Evolutionary conservation across 2,329 filamentous ascomycete genomes (phyloP).

Genomic region (Pseudogymnoascus sp.): DNA sequence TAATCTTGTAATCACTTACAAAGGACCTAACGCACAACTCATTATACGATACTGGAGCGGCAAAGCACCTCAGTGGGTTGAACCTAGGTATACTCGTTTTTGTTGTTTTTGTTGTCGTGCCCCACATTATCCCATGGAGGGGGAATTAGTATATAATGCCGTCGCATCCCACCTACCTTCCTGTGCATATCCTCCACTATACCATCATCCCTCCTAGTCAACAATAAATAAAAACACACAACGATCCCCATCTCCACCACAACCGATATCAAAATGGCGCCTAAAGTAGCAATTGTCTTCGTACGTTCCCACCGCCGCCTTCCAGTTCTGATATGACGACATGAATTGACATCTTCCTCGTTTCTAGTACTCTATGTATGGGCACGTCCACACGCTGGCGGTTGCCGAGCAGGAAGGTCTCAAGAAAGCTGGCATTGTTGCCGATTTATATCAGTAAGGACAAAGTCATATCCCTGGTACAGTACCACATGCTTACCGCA

Average conservation of each 20-base stretch:
- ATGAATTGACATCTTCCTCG: background rate
- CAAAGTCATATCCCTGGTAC: constrained; percentile 7
- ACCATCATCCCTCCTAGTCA: background rate
- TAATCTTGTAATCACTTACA: background rate
- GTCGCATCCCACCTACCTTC: background rate
- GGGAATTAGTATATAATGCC: background rate
- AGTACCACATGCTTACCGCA: constrained; percentile 17
- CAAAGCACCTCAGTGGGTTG: background rate
- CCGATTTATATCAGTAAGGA: constrained; percentile 72
- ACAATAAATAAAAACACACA: background rate
- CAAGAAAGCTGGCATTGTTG: constrained; percentile 75
- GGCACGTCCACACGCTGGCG: constrained; percentile 78
- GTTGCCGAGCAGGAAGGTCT: constrained; percentile 89
- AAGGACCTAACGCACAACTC: background rate
- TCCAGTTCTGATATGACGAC: constrained; percentile 8
- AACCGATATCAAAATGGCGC: constrained; percentile 31
- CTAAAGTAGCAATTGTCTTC: constrained; percentile 86
- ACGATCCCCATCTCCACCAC: background rate
- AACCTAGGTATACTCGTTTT: background rate
- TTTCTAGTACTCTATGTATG: constrained; percentile 81
- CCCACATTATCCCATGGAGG: background rate
- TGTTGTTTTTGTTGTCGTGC: background rate
- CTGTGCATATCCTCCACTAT: background rate
- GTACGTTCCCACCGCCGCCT: constrained; percentile 45
- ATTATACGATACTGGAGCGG: background rate